Evolutionary conservation across 441 rosid genomes (phyloP), one percentile per base, ranked within the genome.

Genomic region (Gossypium davidsonii): DNA sequence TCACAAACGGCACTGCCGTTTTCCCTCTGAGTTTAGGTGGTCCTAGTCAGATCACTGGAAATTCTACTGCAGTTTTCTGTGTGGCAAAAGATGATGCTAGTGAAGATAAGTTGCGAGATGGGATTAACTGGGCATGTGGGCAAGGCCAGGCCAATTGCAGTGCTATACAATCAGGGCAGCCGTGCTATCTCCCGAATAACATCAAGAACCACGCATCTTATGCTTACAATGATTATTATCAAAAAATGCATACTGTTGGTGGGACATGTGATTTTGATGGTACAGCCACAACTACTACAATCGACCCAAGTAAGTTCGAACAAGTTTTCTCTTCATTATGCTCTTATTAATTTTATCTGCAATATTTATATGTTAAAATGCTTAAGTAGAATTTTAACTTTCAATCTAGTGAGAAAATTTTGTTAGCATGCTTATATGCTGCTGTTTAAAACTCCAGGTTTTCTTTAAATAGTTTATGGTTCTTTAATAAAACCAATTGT

Each of bases 41-140:
- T 58, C 79, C 87, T 0, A n/a, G 52, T 67, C 78, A 5, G 74
- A 61, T 72, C 53, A 74, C 66, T 0, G 86, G 67, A 21, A 94
- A 92, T 73, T 79, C 88, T 53, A 82, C 94, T 1, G 48, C 25
- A 23, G 67, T 80, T 53, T 94, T 91, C 80, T 95, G 99, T 53
- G 84, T 91, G 75, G 99, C 93, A 0, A 88, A 84, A 77, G 82
- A 62, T 3, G 93, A 77, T 76, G 90, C 89, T 23, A 96, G 89
- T 58, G 46, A 88, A 1, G 84, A 74, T 76, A 86, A 89, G 85
- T 78, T 95, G 84, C 82, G 81, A 59, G 81, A 74, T 0, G 99
- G 95, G 73, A 77, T 95, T 72, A 85, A 91, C 77, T 95, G 98
- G 98, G 99, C 99, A 57, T 95, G 99, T 73, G 98, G 99, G 39